Percentiles rank a stretch among this genome's conserved stretches.
Conservation (phyloP, 805 yeast genomes). For the Saccharomycopsis olivae region DNA sequence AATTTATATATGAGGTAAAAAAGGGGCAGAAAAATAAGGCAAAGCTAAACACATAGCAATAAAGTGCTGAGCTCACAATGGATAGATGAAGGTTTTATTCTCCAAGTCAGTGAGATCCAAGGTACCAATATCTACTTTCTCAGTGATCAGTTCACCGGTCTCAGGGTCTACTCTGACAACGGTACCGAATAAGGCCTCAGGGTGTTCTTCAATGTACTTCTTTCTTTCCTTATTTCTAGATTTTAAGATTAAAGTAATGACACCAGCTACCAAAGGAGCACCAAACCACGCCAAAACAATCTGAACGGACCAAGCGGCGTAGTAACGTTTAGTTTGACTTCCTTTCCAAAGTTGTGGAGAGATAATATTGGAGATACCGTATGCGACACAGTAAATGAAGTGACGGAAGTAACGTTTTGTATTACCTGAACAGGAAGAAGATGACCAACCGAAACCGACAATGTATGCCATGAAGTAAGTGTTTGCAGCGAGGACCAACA, state of each 20-base stretch:
- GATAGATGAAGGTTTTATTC: constrained; percentile 41
- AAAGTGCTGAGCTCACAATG: too few species aligned
- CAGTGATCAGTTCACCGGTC: constrained; percentile 14
- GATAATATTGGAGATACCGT: constrained; percentile 33
- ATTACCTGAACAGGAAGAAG: constrained; percentile 30
- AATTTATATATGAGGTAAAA: too few species aligned
- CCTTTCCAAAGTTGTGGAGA: constrained; percentile 39
- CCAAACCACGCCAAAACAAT: constrained; percentile 31
- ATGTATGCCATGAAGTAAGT: constrained; percentile 25
- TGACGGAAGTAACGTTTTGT: constrained; percentile 34
- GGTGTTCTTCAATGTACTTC: constrained; percentile 8
- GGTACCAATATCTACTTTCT: constrained; percentile 29
- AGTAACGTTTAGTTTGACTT: constrained; percentile 28
- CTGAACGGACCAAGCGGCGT: constrained; percentile 37
- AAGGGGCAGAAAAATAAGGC: too few species aligned
- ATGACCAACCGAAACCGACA: constrained; percentile 21
- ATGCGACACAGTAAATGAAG: constrained; percentile 28
- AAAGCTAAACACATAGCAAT: too few species aligned
- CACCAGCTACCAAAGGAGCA: constrained; percentile 28
- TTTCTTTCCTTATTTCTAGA: constrained; percentile 29
- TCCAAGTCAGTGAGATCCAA: constrained; percentile 43
- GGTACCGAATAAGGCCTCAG: constrained; percentile 1
- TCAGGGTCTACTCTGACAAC: constrained; percentile 19
- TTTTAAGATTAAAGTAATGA: constrained; percentile 29
- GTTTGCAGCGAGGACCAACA: constrained; percentile 29